phyloP scores from a whole-genome alignment of 345 rosid species.

The Eucalyptus coolabah region DNA sequence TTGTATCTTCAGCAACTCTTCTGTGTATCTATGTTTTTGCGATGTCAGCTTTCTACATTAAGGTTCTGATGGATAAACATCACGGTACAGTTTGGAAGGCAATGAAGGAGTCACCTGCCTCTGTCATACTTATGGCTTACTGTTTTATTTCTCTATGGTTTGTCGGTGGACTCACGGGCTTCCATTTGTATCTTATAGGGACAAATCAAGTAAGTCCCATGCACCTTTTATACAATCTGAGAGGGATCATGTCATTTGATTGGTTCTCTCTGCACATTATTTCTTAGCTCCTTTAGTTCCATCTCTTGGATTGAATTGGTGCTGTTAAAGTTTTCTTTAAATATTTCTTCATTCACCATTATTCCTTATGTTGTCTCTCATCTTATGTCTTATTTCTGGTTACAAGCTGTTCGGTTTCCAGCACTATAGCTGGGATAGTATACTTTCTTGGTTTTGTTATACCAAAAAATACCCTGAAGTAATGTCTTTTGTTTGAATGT shows the following conservation, averaged over 20 bases:
- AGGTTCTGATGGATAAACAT: constrained; percentile 64
- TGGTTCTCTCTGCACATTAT: neutral
- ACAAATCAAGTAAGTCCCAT: constrained; percentile 69
- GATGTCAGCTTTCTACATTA: constrained; percentile 75
- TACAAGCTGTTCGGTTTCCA: neutral
- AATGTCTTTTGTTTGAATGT: neutral
- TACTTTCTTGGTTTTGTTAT: neutral
- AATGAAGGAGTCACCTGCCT: constrained; percentile 81
- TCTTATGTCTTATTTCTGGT: neutral
- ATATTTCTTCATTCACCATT: neutral
- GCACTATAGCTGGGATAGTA: neutral
- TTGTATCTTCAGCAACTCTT: constrained; percentile 75
- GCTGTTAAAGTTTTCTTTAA: neutral
- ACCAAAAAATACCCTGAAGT: neutral
- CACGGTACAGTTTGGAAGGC: constrained; percentile 73
- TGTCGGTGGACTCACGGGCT: constrained; percentile 94
- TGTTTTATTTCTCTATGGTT: constrained; percentile 87
- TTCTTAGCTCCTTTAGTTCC: neutral
- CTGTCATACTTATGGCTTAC: constrained; percentile 70
- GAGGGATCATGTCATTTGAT: neutral
- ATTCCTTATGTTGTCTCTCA: neutral
- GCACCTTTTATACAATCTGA: neutral
- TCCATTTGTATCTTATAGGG: constrained; percentile 82
- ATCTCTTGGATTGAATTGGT: neutral
- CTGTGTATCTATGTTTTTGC: constrained; percentile 88